Evolutionary conservation across 345 rosid genomes (phyloP).

Genomic region (Salix caprea): DNA sequence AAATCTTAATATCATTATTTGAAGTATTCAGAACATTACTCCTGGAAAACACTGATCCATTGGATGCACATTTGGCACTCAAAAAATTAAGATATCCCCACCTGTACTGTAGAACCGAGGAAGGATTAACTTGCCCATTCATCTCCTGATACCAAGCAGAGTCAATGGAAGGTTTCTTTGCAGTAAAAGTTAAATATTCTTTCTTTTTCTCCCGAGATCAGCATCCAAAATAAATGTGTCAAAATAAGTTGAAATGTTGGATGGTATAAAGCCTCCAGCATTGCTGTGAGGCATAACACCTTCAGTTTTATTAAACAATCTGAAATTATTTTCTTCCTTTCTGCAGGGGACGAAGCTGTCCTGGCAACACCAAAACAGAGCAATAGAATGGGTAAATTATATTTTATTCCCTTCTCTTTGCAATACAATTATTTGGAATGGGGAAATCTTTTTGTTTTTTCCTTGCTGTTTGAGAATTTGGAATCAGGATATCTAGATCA

Average conservation of each 20-base stretch:
- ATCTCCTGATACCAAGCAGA: not conserved
- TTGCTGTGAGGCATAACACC: too few relatives aligned
- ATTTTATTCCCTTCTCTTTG: not conserved
- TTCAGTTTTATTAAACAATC: too few relatives aligned
- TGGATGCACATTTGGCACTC: not conserved
- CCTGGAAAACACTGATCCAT: not conserved
- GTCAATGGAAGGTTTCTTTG: not conserved
- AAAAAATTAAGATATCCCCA: not conserved
- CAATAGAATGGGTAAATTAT: constrained; percentile 8
- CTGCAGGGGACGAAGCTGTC: constrained; percentile 11
- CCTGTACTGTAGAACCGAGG: not conserved
- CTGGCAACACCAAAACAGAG: not conserved
- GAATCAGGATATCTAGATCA: not conserved
- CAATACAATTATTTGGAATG: not conserved
- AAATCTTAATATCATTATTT: not conserved
- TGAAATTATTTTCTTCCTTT: not conserved
- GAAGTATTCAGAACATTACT: not conserved
- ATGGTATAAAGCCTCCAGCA: not conserved
- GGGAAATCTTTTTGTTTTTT: too few relatives aligned
- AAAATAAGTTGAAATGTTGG: not conserved
- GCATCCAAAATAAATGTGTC: not conserved
- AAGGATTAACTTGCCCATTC: not conserved
- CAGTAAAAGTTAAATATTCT: not conserved
- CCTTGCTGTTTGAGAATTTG: too few relatives aligned
- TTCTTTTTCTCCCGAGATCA: not conserved